These are phyloP conservation scores for Jaltomata sinuosa DNA, from an alignment of 257 asterid genomes.

Conservation along the genomic window DNA sequence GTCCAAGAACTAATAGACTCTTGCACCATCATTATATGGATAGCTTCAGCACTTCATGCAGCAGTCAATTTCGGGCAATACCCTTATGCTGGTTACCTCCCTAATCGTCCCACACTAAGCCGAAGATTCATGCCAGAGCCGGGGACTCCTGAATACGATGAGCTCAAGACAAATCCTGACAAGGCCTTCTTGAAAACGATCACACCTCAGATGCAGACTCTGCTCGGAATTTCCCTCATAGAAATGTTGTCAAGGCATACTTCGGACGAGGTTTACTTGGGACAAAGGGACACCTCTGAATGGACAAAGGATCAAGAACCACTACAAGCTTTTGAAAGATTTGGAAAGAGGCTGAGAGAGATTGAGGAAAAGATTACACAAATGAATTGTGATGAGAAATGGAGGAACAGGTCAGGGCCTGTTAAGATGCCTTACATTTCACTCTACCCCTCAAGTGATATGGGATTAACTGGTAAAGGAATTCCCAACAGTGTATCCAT, in stretches of 20 bases:
- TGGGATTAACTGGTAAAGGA: conserved; percentile 61
- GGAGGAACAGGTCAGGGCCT: conserved; percentile 54
- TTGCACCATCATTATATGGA: background rate
- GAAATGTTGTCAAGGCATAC: conserved; percentile 65
- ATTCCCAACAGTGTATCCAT: conserved; percentile 67
- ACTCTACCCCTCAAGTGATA: conserved; percentile 42
- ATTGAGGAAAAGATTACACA: conserved; percentile 33
- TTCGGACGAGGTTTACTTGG: conserved; percentile 56
- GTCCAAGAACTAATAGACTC: background rate
- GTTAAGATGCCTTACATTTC: conserved; percentile 62
- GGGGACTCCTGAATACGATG: conserved; percentile 53
- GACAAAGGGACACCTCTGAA: conserved; percentile 45
- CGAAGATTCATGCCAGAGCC: background rate
- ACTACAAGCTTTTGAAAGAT: conserved; percentile 37
- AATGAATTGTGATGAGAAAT: conserved; percentile 34
- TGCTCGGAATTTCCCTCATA: conserved; percentile 50
- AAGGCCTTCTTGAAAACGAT: conserved; percentile 47
- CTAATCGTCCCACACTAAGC: background rate
- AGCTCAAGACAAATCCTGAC: conserved; percentile 43
- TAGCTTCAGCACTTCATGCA: background rate
- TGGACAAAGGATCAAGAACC: conserved; percentile 56
- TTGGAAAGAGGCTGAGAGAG: conserved; percentile 36
- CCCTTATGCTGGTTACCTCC: background rate
- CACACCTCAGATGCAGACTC: conserved; percentile 41
- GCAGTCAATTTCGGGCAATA: background rate